A percentile compares a stretch with the other conserved stretches of the same genome.
phyloP scores from a whole-genome alignment of 768 basidiomycete species.

The Amanita molliuscula region DNA sequence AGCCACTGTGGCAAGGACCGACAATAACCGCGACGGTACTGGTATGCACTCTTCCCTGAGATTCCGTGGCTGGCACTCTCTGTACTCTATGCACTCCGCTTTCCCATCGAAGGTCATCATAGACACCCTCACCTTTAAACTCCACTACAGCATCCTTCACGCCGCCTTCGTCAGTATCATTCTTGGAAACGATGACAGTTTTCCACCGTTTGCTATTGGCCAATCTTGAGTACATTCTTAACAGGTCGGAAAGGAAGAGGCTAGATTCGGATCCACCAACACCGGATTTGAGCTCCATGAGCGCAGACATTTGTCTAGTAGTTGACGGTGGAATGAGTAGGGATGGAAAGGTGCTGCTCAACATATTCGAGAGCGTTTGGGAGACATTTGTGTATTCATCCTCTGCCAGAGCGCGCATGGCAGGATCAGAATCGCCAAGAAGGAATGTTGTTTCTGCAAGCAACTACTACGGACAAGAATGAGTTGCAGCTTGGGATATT shows the following conservation, averaged over 20 bases:
- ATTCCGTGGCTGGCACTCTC: constrained; percentile 85
- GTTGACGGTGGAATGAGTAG: constrained; percentile 66
- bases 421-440: constrained; percentile 62
- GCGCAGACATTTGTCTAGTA: constrained; percentile 58
- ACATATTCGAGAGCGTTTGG: constrained; percentile 20
- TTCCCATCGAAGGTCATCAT: constrained; percentile 78
- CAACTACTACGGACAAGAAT: constrained; percentile 36
- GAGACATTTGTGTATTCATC: constrained; percentile 52
- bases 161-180: constrained; percentile 51
- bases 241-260: constrained; percentile 67
- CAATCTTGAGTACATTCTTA: constrained; percentile 74
- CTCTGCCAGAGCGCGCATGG: constrained; percentile 62
- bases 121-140: constrained; percentile 67
- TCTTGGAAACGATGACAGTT: constrained; percentile 45
- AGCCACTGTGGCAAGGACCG: constrained; percentile 17
- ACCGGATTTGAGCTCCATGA: constrained; percentile 88
- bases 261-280: constrained; percentile 87
- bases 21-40: constrained; percentile 86
- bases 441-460: constrained; percentile 52
- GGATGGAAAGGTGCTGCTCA: constrained; percentile 46
- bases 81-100: constrained; percentile 96
- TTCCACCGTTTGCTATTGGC: constrained; percentile 51
- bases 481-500: background rate
- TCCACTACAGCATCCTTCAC: constrained; percentile 74
- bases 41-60: constrained; percentile 82